A percentile compares a stretch with the other conserved stretches of the same genome.
Evolutionary conservation across 2,329 filamentous ascomycete species (phyloP).

Genomic region (Metarhizium anisopliae): DNA sequence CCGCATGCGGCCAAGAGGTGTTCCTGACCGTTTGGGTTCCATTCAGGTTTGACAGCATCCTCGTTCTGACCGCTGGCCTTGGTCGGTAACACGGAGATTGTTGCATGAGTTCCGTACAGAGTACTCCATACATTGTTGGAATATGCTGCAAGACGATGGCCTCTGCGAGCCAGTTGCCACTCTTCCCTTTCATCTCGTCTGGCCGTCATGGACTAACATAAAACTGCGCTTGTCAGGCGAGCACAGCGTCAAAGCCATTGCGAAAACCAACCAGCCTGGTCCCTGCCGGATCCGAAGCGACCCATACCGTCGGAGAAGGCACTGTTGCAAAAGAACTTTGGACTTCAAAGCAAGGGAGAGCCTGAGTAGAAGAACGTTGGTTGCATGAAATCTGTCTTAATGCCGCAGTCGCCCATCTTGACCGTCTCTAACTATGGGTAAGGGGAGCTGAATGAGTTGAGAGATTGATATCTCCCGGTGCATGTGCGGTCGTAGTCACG

Average conservation of each 20-base stretch:
- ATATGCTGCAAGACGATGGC: neutral
- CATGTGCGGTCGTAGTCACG: no score
- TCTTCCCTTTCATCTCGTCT: no score
- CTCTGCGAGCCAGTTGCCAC: neutral
- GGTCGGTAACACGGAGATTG: neutral
- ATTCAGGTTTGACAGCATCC: neutral
- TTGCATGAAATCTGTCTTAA: no score
- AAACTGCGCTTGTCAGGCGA: neutral
- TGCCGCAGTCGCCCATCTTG: no score
- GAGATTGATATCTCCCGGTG: no score
- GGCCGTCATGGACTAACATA: no score
- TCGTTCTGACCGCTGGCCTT: neutral
- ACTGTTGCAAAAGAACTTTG: neutral
- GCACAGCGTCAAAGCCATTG: neutral
- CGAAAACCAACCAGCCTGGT: neutral
- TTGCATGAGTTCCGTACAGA: neutral
- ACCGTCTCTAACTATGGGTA: no score
- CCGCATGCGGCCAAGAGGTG: neutral
- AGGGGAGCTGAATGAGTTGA: no score
- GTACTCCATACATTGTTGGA: neutral
- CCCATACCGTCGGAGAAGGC: neutral
- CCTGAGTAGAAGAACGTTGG: neutral
- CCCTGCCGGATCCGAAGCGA: neutral
- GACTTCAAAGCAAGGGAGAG: neutral
- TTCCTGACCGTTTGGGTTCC: neutral